Evolutionary conservation across 768 basidiomycete genomes (phyloP).

Genomic region (Suillus paluster): DNA sequence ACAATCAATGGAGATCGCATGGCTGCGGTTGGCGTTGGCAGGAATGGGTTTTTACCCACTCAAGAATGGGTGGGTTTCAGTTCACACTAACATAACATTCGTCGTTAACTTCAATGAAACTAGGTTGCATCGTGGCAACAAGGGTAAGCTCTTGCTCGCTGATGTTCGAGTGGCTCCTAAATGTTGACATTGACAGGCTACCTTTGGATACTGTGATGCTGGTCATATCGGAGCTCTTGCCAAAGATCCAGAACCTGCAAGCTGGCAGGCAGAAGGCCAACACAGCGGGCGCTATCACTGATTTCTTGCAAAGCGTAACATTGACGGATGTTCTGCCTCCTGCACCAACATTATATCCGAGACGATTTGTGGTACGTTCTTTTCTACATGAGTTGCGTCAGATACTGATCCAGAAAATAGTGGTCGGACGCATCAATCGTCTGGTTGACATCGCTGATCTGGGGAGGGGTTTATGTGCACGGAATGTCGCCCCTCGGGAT

Average conservation of each 20-base stretch:
- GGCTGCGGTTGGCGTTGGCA: conserved; percentile 73
- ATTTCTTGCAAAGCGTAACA: conserved; percentile 72
- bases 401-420: conserved; percentile 41
- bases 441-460: conserved; percentile 92
- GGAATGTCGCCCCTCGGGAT: conserved; percentile 86
- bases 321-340: conserved; percentile 78
- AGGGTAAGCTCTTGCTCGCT: conserved; percentile 57
- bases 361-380: conserved; percentile 73
- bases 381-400: not conserved
- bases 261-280: conserved; percentile 63
- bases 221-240: conserved; percentile 85
- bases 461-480: conserved; percentile 95
- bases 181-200: conserved; percentile 51
- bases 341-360: conserved; percentile 61
- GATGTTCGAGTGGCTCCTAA: conserved; percentile 8
- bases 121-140: conserved; percentile 95
- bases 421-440: conserved; percentile 92
- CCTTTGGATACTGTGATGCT: conserved; percentile 89
- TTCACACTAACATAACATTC: conserved; percentile 1
- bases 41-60: conserved; percentile 93
- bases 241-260: conserved; percentile 84
- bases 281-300: conserved; percentile 69
- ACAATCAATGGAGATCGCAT: conserved; percentile 62
- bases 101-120: conserved; percentile 9
- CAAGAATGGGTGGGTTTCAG: conserved; percentile 86